Conservation (phyloP, 2,329 filamentous ascomycete genomes). For the Blumeria hordei region DNA sequence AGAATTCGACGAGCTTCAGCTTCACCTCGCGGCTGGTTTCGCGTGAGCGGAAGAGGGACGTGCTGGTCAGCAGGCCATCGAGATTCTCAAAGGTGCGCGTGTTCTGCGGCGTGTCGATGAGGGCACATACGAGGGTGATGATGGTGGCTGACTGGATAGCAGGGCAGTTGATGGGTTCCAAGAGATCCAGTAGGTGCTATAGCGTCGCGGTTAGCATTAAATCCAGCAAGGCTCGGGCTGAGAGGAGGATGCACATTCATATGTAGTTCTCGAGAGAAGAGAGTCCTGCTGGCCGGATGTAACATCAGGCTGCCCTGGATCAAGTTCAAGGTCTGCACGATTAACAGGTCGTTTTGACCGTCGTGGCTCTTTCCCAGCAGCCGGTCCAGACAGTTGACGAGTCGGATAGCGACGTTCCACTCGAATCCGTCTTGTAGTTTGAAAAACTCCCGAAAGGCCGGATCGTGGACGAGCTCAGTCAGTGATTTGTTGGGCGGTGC, state of each 20-base stretch:
- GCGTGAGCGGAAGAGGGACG: slow-evolving; percentile 76
- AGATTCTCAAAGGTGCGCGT: slow-evolving; percentile 79
- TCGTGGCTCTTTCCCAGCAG: slow-evolving; percentile 63
- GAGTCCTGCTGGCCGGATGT: slow-evolving; percentile 66
- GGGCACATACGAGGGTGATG: slow-evolving; percentile 67
- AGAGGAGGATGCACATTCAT: slow-evolving; percentile 48
- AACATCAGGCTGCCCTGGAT: slow-evolving; percentile 73
- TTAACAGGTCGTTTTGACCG: slow-evolving; percentile 67
- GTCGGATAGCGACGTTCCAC: slow-evolving; percentile 79
- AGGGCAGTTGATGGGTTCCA: slow-evolving; percentile 78
- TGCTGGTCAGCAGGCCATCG: slow-evolving; percentile 77
- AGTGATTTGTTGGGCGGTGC: slow-evolving; percentile 32
- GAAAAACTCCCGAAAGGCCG: slow-evolving; percentile 87
- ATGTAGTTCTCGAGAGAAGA: slow-evolving; percentile 73
- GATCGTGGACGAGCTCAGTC: slow-evolving; percentile 49
- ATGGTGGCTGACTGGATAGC: slow-evolving; percentile 79
- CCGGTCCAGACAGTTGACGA: slow-evolving; percentile 67
- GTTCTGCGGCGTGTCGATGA: slow-evolving; percentile 69
- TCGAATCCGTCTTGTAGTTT: slow-evolving; percentile 92
- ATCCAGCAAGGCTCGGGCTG: background rate
- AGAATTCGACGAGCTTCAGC: slow-evolving; percentile 84
- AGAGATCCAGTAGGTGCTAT: slow-evolving; percentile 70
- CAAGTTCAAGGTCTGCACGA: slow-evolving; percentile 67
- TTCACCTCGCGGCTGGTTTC: slow-evolving; percentile 74
- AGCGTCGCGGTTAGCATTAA: background rate